Base-by-base conservation (phyloP, 495 filamentous ascomycete genomes). In the Podospora appendiculata region DNA sequence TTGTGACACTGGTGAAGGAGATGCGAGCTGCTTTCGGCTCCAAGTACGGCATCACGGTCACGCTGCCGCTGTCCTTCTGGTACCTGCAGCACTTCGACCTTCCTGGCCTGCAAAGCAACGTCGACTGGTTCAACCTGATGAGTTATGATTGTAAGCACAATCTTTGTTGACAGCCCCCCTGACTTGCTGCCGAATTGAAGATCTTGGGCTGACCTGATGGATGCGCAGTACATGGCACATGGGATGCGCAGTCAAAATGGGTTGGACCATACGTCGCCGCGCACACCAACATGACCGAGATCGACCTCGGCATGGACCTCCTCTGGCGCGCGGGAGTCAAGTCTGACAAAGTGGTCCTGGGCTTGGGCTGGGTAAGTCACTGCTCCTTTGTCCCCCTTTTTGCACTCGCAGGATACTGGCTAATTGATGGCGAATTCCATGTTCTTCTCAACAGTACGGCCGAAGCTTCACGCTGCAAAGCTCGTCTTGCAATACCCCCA, bases 271-370 rank as follows among this genome's bases (percentile, higher is more conserved):
- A 65, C 40, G 54, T 74, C 0, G 50, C 64, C 6, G 58, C 70
- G 0, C 79, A 82, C 58, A 80, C 77, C 1, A 81, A 82, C 56
- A 40, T 80, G 5, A 79, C 79, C 4, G 79, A 82, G 56, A 80
- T 82, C 55, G 51, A 72, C 10, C 32, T 53, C 12, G 62, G 64
- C 0, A 46, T 80, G 7, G 65, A 79, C 11, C 66, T 82, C 0
- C 55, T 81, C 1, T 80, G 78, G 77, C 62, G 78, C 16, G 38
- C 11, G 7, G 38, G n/a, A 40, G 38, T 14, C 38, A 14, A 40
- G 38, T 40, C n/a, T 40, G n/a, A 40, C n/a, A 40, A 11, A 40
- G 25, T 25, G 8, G 11, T 40, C 38, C 38, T 14, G 2, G n/a
- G 10, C n/a, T 40, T 40, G 38, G n/a, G 38, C 38, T 40, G 38